These are phyloP conservation scores for Batkoa obscura DNA, from an alignment of 371 early-diverging fungal species.

Conservation along the genomic window DNA sequence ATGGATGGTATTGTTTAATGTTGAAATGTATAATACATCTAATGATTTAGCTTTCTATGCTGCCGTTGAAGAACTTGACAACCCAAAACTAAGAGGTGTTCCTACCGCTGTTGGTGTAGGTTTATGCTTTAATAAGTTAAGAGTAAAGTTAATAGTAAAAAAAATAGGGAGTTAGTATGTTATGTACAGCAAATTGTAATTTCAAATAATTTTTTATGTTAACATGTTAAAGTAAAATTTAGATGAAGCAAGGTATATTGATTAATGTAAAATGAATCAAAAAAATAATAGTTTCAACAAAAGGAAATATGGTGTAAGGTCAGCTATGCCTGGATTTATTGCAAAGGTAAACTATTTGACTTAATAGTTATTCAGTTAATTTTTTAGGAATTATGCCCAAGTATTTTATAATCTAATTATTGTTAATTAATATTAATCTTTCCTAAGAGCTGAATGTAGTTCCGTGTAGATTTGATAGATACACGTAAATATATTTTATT, in stretches of 20 bases:
- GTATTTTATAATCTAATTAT: background rate
- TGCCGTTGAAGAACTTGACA: conserved; percentile 43
- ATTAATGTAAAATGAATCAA: background rate
- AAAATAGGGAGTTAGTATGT: background rate
- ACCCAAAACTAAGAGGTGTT: conserved; percentile 23
- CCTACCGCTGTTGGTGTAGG: conserved; percentile 52
- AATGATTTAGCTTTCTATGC: conserved; percentile 38
- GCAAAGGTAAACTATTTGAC: conserved; percentile 1
- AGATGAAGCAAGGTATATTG: background rate
- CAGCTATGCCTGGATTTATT: conserved; percentile 6
- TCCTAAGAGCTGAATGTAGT: conserved; percentile 3
- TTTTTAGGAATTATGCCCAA: conserved; percentile 3
- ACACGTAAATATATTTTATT: background rate
- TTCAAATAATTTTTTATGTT: background rate
- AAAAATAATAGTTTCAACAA: background rate
- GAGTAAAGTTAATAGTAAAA: background rate
- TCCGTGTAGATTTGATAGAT: background rate
- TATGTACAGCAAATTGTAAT: background rate
- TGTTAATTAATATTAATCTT: background rate
- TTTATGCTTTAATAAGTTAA: background rate
- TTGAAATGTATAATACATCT: no score
- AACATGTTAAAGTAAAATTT: background rate
- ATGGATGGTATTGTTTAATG: conserved; percentile 26
- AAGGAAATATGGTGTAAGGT: conserved; percentile 5
- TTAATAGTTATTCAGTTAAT: background rate